Conservation (phyloP, 2,329 filamentous ascomycete species). For the Fusarium pseudoanthophilum region DNA sequence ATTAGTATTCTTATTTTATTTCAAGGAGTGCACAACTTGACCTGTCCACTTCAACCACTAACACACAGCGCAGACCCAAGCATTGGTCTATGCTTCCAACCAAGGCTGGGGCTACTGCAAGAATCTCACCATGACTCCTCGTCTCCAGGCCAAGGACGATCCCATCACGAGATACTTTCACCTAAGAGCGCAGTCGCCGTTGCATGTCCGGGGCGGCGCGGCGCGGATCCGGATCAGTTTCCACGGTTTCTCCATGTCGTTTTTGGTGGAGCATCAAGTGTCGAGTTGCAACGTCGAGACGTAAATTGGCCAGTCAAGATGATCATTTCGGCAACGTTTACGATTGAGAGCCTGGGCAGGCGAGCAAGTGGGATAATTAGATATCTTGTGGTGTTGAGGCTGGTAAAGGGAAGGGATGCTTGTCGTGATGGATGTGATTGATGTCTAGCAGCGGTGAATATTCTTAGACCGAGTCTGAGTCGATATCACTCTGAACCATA, state of each 20-base stretch:
- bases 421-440: not conserved
- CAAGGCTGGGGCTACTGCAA: not conserved
- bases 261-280: constrained; percentile 6
- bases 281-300: constrained; percentile 2
- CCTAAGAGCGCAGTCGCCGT: constrained; percentile 34
- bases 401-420: constrained; percentile 18
- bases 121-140: constrained; percentile 24
- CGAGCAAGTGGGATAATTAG: not conserved
- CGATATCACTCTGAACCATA: constrained; percentile 1
- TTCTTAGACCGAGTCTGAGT: constrained; percentile 7
- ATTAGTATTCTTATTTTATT: not conserved
- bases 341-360: constrained; percentile 6
- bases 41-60: not conserved
- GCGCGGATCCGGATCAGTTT: constrained; percentile 18
- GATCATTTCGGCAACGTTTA: constrained; percentile 9
- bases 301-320: constrained; percentile 12
- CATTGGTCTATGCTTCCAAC: not conserved
- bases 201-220: constrained; percentile 20
- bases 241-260: constrained; percentile 10
- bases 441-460: constrained; percentile 10
- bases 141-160: constrained; percentile 13
- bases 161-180: constrained; percentile 45
- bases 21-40: not conserved
- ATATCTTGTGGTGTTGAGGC: not conserved
- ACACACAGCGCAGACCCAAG: not conserved